Percentiles rank a stretch among this genome's conserved stretches.
Evolutionary conservation across 495 filamentous ascomycete genomes (phyloP).

Genomic region (Neurospora tetraspora): DNA sequence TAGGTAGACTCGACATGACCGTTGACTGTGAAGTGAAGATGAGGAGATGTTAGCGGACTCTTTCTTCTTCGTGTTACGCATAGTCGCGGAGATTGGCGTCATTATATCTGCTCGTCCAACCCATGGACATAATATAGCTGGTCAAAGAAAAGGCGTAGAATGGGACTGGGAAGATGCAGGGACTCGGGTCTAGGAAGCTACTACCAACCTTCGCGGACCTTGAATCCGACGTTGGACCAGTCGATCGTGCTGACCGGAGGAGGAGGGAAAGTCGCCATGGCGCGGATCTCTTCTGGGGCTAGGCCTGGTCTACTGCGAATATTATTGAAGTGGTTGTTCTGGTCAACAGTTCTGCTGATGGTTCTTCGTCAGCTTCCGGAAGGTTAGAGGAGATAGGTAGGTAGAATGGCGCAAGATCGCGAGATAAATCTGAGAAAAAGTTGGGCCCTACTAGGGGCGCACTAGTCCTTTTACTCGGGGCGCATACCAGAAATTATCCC

Average conservation of each 20-base stretch:
- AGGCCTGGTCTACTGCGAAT: background rate
- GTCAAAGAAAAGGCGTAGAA: background rate
- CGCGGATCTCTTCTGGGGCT: background rate
- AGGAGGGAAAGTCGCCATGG: constrained; percentile 59
- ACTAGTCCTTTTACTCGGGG: no score
- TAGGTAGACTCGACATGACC: constrained; percentile 71
- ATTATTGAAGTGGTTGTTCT: background rate
- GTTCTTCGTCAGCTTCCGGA: background rate
- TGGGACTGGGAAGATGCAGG: background rate
- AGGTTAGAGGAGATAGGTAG: background rate
- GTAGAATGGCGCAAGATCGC: background rate
- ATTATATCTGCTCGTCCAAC: background rate
- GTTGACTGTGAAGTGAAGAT: constrained; percentile 44
- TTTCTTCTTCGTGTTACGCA: background rate
- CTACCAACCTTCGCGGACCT: constrained; percentile 68
- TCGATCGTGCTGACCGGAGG: constrained; percentile 76
- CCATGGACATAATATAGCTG: background rate
- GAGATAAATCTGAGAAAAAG: background rate
- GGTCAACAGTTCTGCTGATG: background rate
- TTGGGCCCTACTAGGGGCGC: no score
- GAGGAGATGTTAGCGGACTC: background rate
- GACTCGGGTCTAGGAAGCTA: background rate
- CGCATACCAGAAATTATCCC: background rate
- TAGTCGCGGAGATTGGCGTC: background rate
- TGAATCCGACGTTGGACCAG: constrained; percentile 87